Percentiles rank a stretch among this genome's conserved stretches.
phyloP scores from a whole-genome alignment of 2,329 filamentous ascomycete genomes.

The Conoideocrella luteorostrata region DNA sequence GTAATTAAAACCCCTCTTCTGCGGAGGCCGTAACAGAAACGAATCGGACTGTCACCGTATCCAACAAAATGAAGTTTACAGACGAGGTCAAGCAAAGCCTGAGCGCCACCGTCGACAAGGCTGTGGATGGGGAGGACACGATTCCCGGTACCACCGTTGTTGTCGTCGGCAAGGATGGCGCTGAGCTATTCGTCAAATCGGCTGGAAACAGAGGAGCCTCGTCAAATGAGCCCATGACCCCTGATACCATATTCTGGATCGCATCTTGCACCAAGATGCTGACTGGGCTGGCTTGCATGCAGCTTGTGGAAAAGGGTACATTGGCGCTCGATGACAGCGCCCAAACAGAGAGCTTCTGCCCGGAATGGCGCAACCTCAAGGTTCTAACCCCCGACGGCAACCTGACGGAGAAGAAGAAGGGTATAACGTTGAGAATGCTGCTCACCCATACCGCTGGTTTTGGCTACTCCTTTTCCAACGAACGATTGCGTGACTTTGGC shows the following conservation, averaged over 20 bases:
- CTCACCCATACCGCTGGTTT: slow-evolving; percentile 51
- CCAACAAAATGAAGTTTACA: not conserved
- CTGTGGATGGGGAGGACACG: not conserved
- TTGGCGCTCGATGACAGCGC: slow-evolving; percentile 42
- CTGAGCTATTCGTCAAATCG: slow-evolving; percentile 41
- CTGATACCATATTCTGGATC: slow-evolving; percentile 56
- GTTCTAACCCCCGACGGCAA: slow-evolving; percentile 34
- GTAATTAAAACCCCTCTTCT: too few relatives aligned
- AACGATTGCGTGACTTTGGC: slow-evolving; percentile 38
- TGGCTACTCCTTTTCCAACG: slow-evolving; percentile 50
- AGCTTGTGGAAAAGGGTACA: slow-evolving; percentile 46
- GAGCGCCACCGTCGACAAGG: not conserved
- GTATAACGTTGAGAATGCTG: slow-evolving; percentile 53
- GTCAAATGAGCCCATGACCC: slow-evolving; percentile 44
- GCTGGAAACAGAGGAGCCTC: slow-evolving; percentile 39
- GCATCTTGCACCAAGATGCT: slow-evolving; percentile 54
- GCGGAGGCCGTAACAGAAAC: too few relatives aligned
- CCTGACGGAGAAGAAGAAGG: slow-evolving; percentile 36
- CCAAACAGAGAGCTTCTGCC: slow-evolving; percentile 39
- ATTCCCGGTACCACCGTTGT: slow-evolving; percentile 41
- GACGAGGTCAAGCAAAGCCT: not conserved
- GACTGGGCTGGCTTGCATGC: slow-evolving; percentile 46
- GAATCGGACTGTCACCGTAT: too few relatives aligned
- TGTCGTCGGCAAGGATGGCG: slow-evolving; percentile 40
- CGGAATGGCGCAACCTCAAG: slow-evolving; percentile 41